Conservation (phyloP, 2,329 filamentous ascomycete species). For the Neurospora sp. region DNA sequence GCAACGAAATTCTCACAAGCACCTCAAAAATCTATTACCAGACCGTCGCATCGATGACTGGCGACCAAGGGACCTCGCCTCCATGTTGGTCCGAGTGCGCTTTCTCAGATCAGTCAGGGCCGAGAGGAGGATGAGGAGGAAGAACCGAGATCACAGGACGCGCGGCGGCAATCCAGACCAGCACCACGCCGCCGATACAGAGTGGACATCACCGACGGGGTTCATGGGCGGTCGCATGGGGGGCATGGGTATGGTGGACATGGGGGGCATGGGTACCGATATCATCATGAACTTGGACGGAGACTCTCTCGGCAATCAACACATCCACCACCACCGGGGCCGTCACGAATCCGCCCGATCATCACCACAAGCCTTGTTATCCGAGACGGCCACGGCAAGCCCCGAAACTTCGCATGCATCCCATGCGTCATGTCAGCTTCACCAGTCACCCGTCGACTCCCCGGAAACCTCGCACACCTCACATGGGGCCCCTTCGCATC, state of each 20-base stretch:
- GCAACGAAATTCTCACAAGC: conserved; percentile 20
- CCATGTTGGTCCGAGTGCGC: conserved; percentile 17
- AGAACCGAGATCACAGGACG: conserved; percentile 3
- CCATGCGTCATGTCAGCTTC: not conserved
- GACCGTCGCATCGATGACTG: conserved; percentile 20
- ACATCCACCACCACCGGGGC: not conserved
- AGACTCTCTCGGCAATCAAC: not conserved
- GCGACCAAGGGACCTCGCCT: conserved; percentile 16
- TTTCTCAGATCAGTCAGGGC: conserved; percentile 17
- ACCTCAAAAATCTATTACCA: conserved; percentile 17
- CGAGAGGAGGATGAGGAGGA: conserved; percentile 15
- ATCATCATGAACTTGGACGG: not conserved
- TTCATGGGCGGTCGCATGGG: not conserved
- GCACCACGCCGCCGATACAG: not conserved
- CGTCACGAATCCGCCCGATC: not conserved
- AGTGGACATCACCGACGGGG: not conserved
- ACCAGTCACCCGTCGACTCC: not conserved
- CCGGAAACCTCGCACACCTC: not conserved
- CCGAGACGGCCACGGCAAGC: not conserved
- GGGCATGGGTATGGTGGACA: not conserved
- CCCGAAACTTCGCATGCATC: not conserved
- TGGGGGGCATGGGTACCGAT: not conserved
- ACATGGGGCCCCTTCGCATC: not conserved
- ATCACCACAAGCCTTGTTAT: not conserved
- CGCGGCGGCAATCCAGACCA: not conserved